Evolutionary conservation across 495 filamentous ascomycete genomes (phyloP), one percentile per base, ranked within the genome.

Genomic region (Penicillium subrubescens): DNA sequence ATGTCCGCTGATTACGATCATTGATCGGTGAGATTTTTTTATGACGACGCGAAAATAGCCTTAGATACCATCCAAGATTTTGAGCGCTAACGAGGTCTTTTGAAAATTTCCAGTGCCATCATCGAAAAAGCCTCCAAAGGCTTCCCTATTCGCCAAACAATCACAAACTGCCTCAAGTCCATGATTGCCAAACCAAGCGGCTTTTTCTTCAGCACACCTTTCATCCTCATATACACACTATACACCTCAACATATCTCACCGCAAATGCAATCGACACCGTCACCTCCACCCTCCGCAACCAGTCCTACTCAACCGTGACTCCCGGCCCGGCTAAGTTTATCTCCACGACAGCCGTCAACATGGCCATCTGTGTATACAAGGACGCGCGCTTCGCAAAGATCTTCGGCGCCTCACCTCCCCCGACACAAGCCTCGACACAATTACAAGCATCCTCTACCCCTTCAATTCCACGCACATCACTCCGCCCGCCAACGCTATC

Each of bases 71-170:
- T 1, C 4, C 10, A 23, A 23, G n/a, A 21, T 3, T 27, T 2
- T 2, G 0, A 34, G 12, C 0, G 10, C 53, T 56, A 39, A 56
- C n/a, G 10, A 35, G 25, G 25, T 12, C 70, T 60, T 10, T 8
- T 56, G 31, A 15, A 27, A 27, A 27, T 27, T 27, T 4, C 25
- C 25, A 97, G 92, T 58, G 92, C 88, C 12, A 96, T 99, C 70
- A 97, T 97, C 77, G 93, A 97, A 78, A 97, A 97, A 80, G 92
- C 94, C 17, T 93, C 92, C 46, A 94, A 93, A 67, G 86, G 89
- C 60, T 83, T 84, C 65, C 84, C 90, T n/a, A 88, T 97, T 62
- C 75, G 77, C 52, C 73, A 79, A 53, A 94, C 91, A 52, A 79
- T 97, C 68, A 84, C 81, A 60, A 72, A 75, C 66, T 90, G 89